These are phyloP conservation scores for Evansstolkia leycettana DNA, from an alignment of 495 filamentous ascomycete species.

Conservation along the genomic window DNA sequence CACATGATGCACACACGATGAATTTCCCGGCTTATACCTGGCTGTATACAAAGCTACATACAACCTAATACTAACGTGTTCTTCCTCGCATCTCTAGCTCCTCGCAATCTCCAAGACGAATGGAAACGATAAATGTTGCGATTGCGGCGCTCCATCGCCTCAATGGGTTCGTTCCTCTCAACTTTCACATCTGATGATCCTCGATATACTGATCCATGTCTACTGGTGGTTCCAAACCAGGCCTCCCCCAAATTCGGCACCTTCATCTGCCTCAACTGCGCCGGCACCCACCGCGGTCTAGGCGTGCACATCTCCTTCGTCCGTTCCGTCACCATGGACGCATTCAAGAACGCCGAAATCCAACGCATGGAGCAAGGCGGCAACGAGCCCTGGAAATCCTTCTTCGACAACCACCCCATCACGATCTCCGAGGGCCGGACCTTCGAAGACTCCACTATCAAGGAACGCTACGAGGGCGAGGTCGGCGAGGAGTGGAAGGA, in stretches of 20 bases:
- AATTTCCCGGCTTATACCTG: constrained; percentile 6
- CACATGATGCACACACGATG: constrained; percentile 1
- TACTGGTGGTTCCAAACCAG: constrained; percentile 14
- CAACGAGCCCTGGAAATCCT: constrained; percentile 72
- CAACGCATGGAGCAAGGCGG: constrained; percentile 77
- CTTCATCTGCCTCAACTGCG: constrained; percentile 95
- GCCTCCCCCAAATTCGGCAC: constrained; percentile 66
- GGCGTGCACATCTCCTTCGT: constrained; percentile 98
- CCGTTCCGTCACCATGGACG: constrained; percentile 92
- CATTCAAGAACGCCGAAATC: constrained; percentile 81
- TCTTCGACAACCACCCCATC: constrained; percentile 62
- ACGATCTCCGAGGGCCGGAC: constrained; percentile 43
- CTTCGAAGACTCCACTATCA: constrained; percentile 67
- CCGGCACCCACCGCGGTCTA: constrained; percentile 84
- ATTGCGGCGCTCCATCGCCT: constrained; percentile 85
- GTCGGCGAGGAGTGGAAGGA: constrained; percentile 96
- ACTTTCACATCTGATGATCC: background rate
- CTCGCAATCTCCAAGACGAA: constrained; percentile 77
- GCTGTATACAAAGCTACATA: no score
- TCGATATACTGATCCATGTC: background rate
- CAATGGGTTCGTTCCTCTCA: constrained; percentile 60
- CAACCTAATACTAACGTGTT: constrained; percentile 5
- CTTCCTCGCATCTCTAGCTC: constrained; percentile 40
- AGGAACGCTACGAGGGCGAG: constrained; percentile 74
- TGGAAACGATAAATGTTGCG: constrained; percentile 79